These are phyloP conservation scores for Mucor piriformis DNA, from an alignment of 371 early-diverging fungal species.

Conservation along the genomic window DNA sequence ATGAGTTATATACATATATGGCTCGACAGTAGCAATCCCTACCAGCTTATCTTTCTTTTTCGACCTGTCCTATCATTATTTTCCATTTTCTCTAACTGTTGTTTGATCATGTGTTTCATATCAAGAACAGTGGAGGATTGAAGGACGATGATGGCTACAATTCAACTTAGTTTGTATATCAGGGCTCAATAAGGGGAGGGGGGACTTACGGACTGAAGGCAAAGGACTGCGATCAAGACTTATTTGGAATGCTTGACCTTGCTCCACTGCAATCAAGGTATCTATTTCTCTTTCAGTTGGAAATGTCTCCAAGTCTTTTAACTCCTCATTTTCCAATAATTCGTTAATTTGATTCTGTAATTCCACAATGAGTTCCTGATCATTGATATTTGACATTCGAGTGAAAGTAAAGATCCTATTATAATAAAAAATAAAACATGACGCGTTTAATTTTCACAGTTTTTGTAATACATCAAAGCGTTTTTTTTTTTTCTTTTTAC, in stretches of 20 bases:
- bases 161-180: not conserved
- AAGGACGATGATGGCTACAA: constrained; percentile 33
- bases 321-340: constrained; percentile 24
- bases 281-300: constrained; percentile 35
- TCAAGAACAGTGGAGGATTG: constrained; percentile 40
- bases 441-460: constrained; percentile 2
- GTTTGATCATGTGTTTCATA: constrained; percentile 35
- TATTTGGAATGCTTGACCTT: constrained; percentile 41
- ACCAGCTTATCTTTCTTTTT: constrained; percentile 31
- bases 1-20: too few relatives aligned
- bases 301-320: constrained; percentile 20
- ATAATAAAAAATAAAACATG: not conserved
- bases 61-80: constrained; percentile 2
- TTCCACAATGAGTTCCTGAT: constrained; percentile 9
- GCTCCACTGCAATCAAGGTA: constrained; percentile 41
- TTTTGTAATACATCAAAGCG: not conserved
- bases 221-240: constrained; percentile 34
- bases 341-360: constrained; percentile 26
- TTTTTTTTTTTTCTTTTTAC: not conserved
- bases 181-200: not conserved
- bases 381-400: constrained; percentile 1
- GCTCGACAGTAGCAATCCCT: constrained; percentile 3
- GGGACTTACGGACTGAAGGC: constrained; percentile 31
- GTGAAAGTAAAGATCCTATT: not conserved
- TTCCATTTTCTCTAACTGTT: constrained; percentile 19